Base-by-base conservation (phyloP, 352 stramenopile genomes). In the Phytophthora sansomeana region DNA sequence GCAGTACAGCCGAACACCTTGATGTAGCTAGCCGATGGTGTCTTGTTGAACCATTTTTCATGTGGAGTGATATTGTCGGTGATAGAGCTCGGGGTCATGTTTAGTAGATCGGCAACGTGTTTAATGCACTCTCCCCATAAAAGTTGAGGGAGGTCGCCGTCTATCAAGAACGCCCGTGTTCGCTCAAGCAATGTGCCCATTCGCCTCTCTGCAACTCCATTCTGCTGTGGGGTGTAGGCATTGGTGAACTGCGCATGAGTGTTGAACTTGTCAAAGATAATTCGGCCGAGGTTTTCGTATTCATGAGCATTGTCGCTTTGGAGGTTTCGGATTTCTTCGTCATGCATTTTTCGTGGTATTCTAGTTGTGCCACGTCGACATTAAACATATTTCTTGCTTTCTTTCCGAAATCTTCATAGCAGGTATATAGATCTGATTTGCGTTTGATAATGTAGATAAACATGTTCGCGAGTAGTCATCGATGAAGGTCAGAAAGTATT, bases 401-500 rank as follows among this genome's bases (percentile, higher is more conserved):
- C 41, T 51, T 71, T 32, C 55, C 19, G 16, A 70, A 70, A 26
- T 57, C 46, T 6, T 58, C 55, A 26, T 58, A 71, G 50, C 49
- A 71, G 2, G 36, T 41, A 16, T 66, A 71, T 5, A 71, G 14
- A 30, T 61, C 63, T 28, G 48, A 63, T 33, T 52, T 58, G 1
- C 36, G 30, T 30, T 55, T 50, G 14, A 65, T 69, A 10, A 61
- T 44, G 33, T 65, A 69, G 4, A 53, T 61, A 10, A 55, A 69
- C 52, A 67, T 69, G 29, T 62, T 63, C 53, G 29, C 5, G 58
- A 47, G 49, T 65, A 65, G 47, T 63, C 64, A 33, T 67, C 57
- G 6, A 72, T 67, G 32, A 63, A 72, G 4, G 49, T 63, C 21
- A 67, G 35, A 30, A 74, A 69, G n/a, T 58, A 69, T 33, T 43